These are phyloP conservation scores for Myxozyma mucilagina DNA, from an alignment of 805 yeast species.

Conservation along the genomic window DNA sequence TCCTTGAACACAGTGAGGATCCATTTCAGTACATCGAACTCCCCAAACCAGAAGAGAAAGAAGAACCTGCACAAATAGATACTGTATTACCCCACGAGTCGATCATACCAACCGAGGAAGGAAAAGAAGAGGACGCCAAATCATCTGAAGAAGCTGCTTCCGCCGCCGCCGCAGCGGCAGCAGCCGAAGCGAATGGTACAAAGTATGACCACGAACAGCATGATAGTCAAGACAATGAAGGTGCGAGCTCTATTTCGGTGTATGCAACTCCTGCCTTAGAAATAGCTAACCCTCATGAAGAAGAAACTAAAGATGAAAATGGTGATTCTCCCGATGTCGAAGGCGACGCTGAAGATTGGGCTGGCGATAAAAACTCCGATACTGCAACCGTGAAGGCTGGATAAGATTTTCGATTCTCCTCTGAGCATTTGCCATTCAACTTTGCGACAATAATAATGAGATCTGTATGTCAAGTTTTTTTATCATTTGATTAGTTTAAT, in stretches of 20 bases:
- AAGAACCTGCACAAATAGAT: not conserved
- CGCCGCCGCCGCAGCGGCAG: no score
- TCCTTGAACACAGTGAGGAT: constrained; percentile 65
- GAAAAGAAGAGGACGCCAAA: not conserved
- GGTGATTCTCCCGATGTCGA: constrained; percentile 2
- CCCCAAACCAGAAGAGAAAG: not conserved
- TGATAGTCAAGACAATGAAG: not conserved
- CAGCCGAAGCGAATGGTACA: no score
- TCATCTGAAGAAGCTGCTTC: constrained; percentile 5
- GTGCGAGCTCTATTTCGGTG: constrained; percentile 4
- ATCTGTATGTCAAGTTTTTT: not conserved
- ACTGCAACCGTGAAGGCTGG: not conserved
- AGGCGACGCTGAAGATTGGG: constrained; percentile 16
- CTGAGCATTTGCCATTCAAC: not conserved
- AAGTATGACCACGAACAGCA: no score
- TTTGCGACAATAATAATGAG: not conserved
- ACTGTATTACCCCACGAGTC: constrained; percentile 36
- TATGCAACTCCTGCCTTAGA: constrained; percentile 11
- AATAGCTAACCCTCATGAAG: constrained; percentile 11
- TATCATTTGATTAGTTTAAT: not conserved
- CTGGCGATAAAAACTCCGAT: constrained; percentile 2
- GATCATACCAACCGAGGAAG: constrained; percentile 32
- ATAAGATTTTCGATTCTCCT: not conserved
- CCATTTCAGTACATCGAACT: constrained; percentile 45
- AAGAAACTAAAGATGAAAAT: not conserved